A percentile compares a stretch with the other conserved stretches of the same genome.
These are phyloP conservation scores for Kuraishia cidri DNA, from an alignment of 805 yeast species.

Conservation along the genomic window DNA sequence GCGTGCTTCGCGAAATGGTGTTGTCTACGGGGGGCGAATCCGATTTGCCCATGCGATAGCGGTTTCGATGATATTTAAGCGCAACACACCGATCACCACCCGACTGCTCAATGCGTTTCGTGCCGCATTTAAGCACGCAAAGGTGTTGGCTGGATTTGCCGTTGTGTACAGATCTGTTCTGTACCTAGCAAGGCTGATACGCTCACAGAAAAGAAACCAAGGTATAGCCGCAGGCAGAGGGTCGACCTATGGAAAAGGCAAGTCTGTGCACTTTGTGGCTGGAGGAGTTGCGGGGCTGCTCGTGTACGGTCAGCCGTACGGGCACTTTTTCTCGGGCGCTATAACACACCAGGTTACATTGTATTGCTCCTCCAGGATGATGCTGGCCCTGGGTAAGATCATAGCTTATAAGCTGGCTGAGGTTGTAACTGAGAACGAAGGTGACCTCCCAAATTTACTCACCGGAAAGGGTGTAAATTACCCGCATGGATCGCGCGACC, in stretches of 20 bases:
- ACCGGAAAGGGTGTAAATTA: background rate
- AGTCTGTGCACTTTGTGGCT: slow-evolving; percentile 12
- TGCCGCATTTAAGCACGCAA: slow-evolving; percentile 21
- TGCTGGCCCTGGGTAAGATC: slow-evolving; percentile 51
- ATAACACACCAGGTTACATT: slow-evolving; percentile 70
- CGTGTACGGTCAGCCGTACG: slow-evolving; percentile 15
- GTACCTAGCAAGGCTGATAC: slow-evolving; percentile 1
- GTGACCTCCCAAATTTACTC: slow-evolving; percentile 10
- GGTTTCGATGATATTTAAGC: slow-evolving; percentile 3
- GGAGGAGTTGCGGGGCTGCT: slow-evolving; percentile 19
- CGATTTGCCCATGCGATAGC: slow-evolving; percentile 6
- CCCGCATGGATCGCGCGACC: background rate
- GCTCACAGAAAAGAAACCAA: background rate
- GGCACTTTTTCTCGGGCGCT: slow-evolving; percentile 9
- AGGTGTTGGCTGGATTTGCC: slow-evolving; percentile 19
- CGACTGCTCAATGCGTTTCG: slow-evolving; percentile 3
- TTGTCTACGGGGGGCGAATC: slow-evolving; percentile 4
- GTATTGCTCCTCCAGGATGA: slow-evolving; percentile 62
- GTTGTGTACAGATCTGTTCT: slow-evolving; percentile 13
- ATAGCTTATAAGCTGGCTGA: slow-evolving; percentile 20
- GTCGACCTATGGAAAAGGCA: background rate
- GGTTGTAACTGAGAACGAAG: too few species aligned
- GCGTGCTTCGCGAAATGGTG: slow-evolving; percentile 4
- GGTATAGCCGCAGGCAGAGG: background rate
- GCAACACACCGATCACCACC: slow-evolving; percentile 1